Percentiles rank a stretch among this genome's conserved stretches.
Evolutionary conservation across 73 alveolate genomes (phyloP).

Genomic region (Diophrys appendiculata): DNA sequence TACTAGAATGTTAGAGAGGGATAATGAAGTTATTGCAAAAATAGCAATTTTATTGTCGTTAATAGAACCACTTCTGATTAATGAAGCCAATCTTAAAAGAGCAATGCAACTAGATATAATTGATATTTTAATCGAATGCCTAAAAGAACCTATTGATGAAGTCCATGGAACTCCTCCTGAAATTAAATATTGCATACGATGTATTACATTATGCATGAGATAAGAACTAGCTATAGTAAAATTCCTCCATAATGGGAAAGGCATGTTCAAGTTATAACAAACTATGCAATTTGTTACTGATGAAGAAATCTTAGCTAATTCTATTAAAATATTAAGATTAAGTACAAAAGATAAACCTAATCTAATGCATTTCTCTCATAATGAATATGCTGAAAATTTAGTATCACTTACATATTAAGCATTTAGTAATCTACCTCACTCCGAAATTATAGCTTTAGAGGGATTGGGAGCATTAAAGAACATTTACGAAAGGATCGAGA

Average conservation of each 20-base stretch:
- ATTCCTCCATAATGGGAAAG: background rate
- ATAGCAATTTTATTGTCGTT: conserved; percentile 40
- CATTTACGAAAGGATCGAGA: background rate
- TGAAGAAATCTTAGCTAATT: conserved; percentile 57
- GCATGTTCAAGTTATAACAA: too few species aligned
- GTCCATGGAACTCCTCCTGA: background rate
- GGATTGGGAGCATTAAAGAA: background rate
- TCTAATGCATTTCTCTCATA: background rate
- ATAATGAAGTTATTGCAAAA: conserved; percentile 31
- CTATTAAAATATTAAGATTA: conserved; percentile 36
- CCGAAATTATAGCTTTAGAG: background rate
- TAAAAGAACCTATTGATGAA: background rate
- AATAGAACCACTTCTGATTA: conserved; percentile 48
- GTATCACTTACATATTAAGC: background rate
- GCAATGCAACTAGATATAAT: conserved; percentile 11
- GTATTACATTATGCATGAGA: conserved; percentile 46
- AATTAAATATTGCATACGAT: conserved; percentile 38
- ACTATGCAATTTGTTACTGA: conserved; percentile 27
- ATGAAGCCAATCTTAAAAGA: conserved; percentile 45
- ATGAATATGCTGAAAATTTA: background rate
- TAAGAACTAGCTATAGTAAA: background rate
- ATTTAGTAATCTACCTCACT: background rate
- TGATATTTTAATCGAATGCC: background rate
- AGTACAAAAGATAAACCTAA: conserved; percentile 12
- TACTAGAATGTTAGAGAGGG: conserved; percentile 17